phyloP scores from a whole-genome alignment of 176 grass and related monocot genomes.

The Luzula sylvatica region DNA sequence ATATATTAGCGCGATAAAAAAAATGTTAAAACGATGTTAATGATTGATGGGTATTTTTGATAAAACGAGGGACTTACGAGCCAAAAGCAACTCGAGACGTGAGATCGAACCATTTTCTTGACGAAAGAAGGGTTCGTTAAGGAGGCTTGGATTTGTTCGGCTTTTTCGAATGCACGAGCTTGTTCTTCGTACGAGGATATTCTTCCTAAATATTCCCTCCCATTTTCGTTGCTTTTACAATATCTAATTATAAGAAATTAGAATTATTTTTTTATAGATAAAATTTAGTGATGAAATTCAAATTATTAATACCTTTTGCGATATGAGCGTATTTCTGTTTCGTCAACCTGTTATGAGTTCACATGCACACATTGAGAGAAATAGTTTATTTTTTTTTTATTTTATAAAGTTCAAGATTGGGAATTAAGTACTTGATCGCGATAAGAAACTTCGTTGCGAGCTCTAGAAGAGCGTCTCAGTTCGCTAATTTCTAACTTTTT shows the following conservation, averaged over 20 bases:
- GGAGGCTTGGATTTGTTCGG: constrained; percentile 51
- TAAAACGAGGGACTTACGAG: constrained; percentile 56
- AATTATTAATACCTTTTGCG: constrained; percentile 41
- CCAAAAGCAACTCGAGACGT: constrained; percentile 97
- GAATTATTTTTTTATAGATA: not conserved
- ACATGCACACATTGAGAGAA: not conserved
- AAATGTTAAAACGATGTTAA: no score
- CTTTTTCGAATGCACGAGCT: constrained; percentile 51
- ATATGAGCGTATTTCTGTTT: constrained; percentile 47
- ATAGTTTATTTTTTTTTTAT: not conserved
- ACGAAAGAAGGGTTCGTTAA: constrained; percentile 84
- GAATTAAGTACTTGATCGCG: constrained; percentile 58
- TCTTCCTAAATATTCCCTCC: constrained; percentile 80
- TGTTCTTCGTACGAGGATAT: constrained; percentile 63
- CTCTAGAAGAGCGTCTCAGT: constrained; percentile 87
- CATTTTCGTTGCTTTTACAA: constrained; percentile 35
- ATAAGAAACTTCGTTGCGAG: constrained; percentile 60
- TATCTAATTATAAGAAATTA: constrained; percentile 30
- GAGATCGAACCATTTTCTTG: constrained; percentile 83
- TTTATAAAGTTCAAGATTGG: not conserved
- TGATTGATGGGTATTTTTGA: not conserved
- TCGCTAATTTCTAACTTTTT: constrained; percentile 55
- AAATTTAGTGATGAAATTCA: not conserved
- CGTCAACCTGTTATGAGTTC: constrained; percentile 41
- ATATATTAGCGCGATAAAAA: not conserved